Evolutionary conservation across 257 asterid genomes (phyloP).

Genomic region (Plantago elongata): DNA sequence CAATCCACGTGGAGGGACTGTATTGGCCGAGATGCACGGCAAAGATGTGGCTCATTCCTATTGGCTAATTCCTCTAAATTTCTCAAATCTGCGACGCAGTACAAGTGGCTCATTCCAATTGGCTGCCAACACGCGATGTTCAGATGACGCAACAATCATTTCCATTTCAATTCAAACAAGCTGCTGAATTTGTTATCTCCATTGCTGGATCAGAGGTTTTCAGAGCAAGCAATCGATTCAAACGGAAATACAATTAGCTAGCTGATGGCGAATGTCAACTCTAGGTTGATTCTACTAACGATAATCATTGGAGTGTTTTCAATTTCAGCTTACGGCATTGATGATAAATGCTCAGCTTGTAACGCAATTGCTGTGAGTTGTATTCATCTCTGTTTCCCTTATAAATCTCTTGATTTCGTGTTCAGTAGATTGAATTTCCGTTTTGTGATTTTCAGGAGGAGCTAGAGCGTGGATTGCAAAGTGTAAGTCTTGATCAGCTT

Average conservation of each 20-base stretch:
- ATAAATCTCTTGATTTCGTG: neutral
- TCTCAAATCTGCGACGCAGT: neutral
- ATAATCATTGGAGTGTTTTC: slow-evolving; percentile 22
- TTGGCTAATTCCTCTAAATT: neutral
- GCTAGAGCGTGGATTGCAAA: slow-evolving; percentile 76
- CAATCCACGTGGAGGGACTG: slow-evolving; percentile 17
- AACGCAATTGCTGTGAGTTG: slow-evolving; percentile 89
- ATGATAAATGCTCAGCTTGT: slow-evolving; percentile 89
- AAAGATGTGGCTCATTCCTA: neutral
- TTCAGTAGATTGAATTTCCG: neutral
- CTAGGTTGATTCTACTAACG: slow-evolving; percentile 11
- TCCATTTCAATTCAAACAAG: neutral
- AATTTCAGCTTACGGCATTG: slow-evolving; percentile 41
- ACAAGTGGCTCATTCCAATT: neutral
- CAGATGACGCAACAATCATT: neutral
- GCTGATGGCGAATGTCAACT: slow-evolving; percentile 26
- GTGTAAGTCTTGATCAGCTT: slow-evolving; percentile 35
- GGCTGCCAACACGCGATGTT: neutral
- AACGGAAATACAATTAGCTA: neutral
- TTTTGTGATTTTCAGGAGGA: slow-evolving; percentile 56
- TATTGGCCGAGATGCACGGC: slow-evolving; percentile 19
- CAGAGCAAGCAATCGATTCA: neutral
- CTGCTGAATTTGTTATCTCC: neutral
- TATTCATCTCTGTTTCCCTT: neutral
- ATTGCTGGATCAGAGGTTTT: slow-evolving; percentile 2